These are phyloP conservation scores for Cyathus striatus DNA, from an alignment of 768 basidiomycete species.

Conservation along the genomic window DNA sequence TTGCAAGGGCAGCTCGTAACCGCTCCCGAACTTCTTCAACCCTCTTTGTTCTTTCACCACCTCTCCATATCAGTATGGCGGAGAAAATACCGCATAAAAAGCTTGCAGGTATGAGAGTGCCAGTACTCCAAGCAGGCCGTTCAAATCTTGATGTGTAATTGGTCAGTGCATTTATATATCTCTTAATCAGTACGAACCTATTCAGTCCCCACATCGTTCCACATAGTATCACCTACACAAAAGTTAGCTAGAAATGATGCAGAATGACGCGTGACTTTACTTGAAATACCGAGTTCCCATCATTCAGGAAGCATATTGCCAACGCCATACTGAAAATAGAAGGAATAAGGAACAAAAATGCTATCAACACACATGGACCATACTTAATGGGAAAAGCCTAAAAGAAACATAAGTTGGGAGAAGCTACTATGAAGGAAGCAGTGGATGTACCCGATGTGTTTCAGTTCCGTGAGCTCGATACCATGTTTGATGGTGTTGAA, in stretches of 20 bases:
- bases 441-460: constrained; percentile 58
- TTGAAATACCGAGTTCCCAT: constrained; percentile 81
- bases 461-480: constrained; percentile 82
- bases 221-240: constrained; percentile 54
- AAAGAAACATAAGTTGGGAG: too few relatives aligned
- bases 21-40: constrained; percentile 58
- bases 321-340: constrained; percentile 49
- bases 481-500: constrained; percentile 75
- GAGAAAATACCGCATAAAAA: constrained; percentile 78
- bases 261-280: constrained; percentile 21
- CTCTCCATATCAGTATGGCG: constrained; percentile 70
- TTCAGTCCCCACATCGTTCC: constrained; percentile 81
- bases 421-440: too few relatives aligned
- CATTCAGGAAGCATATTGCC: constrained; percentile 66
- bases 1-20: constrained; percentile 41
- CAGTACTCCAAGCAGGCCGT: constrained; percentile 68
- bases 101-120: constrained; percentile 61
- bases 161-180: background rate
- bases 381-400: constrained; percentile 71
- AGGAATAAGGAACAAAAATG: background rate
- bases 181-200: constrained; percentile 30
- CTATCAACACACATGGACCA: constrained; percentile 10
- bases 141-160: constrained; percentile 34
- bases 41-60: constrained; percentile 65
- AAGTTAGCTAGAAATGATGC: background rate